These are phyloP conservation scores for Thermomyces lanuginosus DNA, from an alignment of 2,329 filamentous ascomycete genomes.

Conservation along the genomic window DNA sequence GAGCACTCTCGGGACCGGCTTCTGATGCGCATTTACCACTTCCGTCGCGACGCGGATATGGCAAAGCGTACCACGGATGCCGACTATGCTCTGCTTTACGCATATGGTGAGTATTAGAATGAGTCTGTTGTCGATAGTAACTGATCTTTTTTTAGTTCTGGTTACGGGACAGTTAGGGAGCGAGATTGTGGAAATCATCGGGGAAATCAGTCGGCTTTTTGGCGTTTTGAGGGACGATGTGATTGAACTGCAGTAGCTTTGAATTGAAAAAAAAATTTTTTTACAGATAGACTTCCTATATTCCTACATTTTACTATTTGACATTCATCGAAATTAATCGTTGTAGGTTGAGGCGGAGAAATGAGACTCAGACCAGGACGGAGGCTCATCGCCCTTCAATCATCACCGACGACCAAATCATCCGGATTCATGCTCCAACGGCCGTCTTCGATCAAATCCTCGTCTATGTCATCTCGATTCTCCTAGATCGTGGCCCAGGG, in stretches of 20 bases:
- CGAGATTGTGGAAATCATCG: constrained; percentile 38
- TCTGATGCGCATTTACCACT: constrained; percentile 74
- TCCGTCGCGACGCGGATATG: constrained; percentile 50
- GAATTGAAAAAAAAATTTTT: no score
- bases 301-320: no score
- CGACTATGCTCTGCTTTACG: constrained; percentile 85
- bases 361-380: no score
- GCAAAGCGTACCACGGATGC: constrained; percentile 32
- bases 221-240: constrained; percentile 46
- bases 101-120: constrained; percentile 47
- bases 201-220: constrained; percentile 43
- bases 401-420: no score
- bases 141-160: constrained; percentile 30
- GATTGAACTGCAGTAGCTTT: constrained; percentile 35
- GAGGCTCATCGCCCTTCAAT: no score
- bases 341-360: no score
- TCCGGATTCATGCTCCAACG: no score
- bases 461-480: no score
- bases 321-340: no score
- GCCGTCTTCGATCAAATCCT: no score
- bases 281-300: no score
- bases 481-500: no score
- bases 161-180: constrained; percentile 45
- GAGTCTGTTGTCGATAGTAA: constrained; percentile 1
- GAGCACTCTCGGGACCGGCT: constrained; percentile 65